A percentile compares a stretch with the other conserved stretches of the same genome.
These are phyloP conservation scores for Leishmania turanica DNA, from an alignment of 208 protist genomes.

Conservation along the genomic window DNA sequence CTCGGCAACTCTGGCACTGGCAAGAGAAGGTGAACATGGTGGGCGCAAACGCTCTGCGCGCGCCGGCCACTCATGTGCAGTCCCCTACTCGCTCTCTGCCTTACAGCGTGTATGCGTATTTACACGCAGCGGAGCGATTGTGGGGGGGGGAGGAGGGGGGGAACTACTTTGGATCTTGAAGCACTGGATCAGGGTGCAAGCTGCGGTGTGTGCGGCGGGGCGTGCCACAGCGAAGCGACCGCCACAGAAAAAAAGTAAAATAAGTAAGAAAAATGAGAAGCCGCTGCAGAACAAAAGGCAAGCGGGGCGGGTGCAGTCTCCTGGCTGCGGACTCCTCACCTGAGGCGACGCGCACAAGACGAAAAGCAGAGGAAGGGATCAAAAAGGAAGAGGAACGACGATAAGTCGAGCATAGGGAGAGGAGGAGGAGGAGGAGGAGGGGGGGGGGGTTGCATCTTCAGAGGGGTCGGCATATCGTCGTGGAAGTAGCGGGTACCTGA, in stretches of 20 bases:
- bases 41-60: neutral
- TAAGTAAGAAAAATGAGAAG: neutral
- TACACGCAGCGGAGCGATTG: neutral
- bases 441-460: no score
- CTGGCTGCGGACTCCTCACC: neutral
- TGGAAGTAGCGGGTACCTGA: neutral
- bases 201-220: neutral
- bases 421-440: no score
- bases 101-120: neutral
- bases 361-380: neutral
- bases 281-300: neutral
- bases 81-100: neutral
- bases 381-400: neutral
- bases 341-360: neutral
- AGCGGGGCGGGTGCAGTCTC: neutral
- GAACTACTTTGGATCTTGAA: neutral
- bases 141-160: neutral
- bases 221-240: neutral
- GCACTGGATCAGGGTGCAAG: neutral
- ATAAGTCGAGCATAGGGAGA: neutral
- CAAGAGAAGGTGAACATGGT: constrained; percentile 62
- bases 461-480: neutral
- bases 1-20: constrained; percentile 70
- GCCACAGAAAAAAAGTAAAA: no score
- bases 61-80: neutral